Conservation (phyloP, 371 early-diverging fungal species). For the Circinella minor region DNA sequence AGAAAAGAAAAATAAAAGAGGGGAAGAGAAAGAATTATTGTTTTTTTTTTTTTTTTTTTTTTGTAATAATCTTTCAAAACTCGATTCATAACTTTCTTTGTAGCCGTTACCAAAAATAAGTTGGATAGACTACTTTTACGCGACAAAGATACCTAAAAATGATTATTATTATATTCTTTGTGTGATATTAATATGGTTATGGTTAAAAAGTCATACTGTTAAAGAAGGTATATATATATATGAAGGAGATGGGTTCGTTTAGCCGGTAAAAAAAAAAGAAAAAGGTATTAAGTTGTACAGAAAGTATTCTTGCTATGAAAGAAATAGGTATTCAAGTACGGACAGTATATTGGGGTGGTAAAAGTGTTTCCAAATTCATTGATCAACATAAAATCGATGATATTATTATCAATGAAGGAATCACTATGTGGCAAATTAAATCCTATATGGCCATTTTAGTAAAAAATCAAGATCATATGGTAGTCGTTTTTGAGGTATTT, state of each 20-base stretch:
- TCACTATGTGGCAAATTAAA: slow-evolving; percentile 75
- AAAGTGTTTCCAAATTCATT: slow-evolving; percentile 64
- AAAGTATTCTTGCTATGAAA: slow-evolving; percentile 64
- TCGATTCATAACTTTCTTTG: no score
- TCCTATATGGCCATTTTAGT: slow-evolving; percentile 76
- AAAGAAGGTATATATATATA: slow-evolving; percentile 10
- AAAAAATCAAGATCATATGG: slow-evolving; percentile 63
- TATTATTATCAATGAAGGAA: slow-evolving; percentile 78
- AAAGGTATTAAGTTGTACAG: slow-evolving; percentile 30
- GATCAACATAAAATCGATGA: slow-evolving; percentile 64
- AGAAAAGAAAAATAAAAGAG: neutral
- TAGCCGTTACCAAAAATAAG: slow-evolving; percentile 2
- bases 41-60: neutral
- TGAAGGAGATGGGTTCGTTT: neutral
- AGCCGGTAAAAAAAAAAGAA: neutral
- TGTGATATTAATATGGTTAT: neutral
- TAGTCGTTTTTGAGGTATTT: slow-evolving; percentile 72
- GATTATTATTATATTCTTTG: slow-evolving; percentile 1
- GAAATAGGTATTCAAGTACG: slow-evolving; percentile 77
- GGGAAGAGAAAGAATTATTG: neutral
- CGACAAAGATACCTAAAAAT: neutral
- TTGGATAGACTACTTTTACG: neutral
- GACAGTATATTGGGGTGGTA: slow-evolving; percentile 62
- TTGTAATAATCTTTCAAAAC: neutral
- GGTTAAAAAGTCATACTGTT: slow-evolving; percentile 7